A percentile compares a stretch with the other conserved stretches of the same genome.
These are phyloP conservation scores for Backusella tuberculispora DNA, from an alignment of 192 early-diverging fungal genomes.

Conservation along the genomic window DNA sequence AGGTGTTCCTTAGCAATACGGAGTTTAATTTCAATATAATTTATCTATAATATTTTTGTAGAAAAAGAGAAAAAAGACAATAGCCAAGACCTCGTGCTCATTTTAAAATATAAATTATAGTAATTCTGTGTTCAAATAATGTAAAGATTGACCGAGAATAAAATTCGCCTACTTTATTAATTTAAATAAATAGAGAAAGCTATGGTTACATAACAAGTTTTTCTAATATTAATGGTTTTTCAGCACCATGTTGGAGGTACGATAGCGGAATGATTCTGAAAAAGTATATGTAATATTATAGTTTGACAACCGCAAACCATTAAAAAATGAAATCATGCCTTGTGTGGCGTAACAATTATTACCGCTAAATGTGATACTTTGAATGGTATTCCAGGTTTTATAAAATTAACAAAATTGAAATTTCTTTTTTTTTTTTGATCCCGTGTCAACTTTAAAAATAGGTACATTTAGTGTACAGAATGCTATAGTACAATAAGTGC, in stretches of 20 bases:
- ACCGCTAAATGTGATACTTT: not conserved
- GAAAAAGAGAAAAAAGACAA: not conserved
- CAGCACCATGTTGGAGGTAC: not conserved
- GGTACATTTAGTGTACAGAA: not conserved
- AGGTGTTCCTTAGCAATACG: not conserved
- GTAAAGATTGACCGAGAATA: not conserved
- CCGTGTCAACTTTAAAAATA: constrained; percentile 11
- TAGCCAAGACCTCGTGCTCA: constrained; percentile 14
- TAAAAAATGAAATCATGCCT: not conserved
- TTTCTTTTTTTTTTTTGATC: not conserved
- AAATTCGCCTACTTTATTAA: not conserved
- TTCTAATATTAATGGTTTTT: not conserved
- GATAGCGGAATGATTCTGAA: not conserved
- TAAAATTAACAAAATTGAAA: constrained; percentile 3
- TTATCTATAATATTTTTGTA: not conserved
- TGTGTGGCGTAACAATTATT: not conserved
- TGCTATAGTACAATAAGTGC: too few relatives aligned
- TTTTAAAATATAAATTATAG: constrained; percentile 12
- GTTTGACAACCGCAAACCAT: constrained; percentile 11
- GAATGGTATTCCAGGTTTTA: not conserved
- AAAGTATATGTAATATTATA: not conserved
- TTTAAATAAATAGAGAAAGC: not conserved
- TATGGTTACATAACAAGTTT: not conserved
- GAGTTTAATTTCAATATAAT: not conserved
- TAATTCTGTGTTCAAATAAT: constrained; percentile 3